Evolutionary conservation across 169 alveolate species (phyloP), one percentile per base, ranked within the genome.

Genomic region (Eimeria sp.): DNA sequence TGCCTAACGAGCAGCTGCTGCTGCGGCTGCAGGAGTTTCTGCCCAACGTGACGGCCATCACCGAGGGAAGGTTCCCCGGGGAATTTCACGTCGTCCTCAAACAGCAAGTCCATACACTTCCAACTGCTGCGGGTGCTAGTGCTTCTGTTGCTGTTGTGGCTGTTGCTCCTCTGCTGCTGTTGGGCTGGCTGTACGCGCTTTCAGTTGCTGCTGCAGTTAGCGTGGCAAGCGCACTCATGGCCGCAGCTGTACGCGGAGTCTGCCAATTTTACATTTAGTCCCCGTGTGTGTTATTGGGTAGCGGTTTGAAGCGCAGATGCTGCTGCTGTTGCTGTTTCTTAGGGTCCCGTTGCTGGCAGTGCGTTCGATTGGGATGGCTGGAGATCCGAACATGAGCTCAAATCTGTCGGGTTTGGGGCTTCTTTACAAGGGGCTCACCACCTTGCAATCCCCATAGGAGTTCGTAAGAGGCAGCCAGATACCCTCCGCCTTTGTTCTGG

Each of bases 361-460:
- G 14, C 96, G 96, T 27, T 57, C 92, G 45, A 76, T 92, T n/a
- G 96, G 96, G 51, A 92, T 92, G 91, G 91, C 86, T 22, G 96
- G 76, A 3, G 96, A 92, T 45, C 92, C 96, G 30, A 86, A 92
- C 45, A 65, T 92, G 89, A 78, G 96, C 40, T 80, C 86, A 34
- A 80, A 72, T 47, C 86, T 92, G 47, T 47, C 54, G 3, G 70
- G 72, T 7, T 78, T 92, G 30, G 88, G 88, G 16, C 92, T 92
- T 40, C 83, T 86, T 4, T 86, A 58, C 61, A 92, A 92, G 86
- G 96, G 96, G n/a, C 78, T 92, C 40, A 92, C 92, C n/a, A 65
- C 93, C 43, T 57, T 54, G 54, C 91, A 83, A 54, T 18, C 49
- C 10, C 84, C 67, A 18, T n/a, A 16, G 16, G 18, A 47, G 9